Percentiles rank a stretch among this genome's conserved stretches.
phyloP scores from a whole-genome alignment of 73 alveolate species.

The Stentor coeruleus region DNA sequence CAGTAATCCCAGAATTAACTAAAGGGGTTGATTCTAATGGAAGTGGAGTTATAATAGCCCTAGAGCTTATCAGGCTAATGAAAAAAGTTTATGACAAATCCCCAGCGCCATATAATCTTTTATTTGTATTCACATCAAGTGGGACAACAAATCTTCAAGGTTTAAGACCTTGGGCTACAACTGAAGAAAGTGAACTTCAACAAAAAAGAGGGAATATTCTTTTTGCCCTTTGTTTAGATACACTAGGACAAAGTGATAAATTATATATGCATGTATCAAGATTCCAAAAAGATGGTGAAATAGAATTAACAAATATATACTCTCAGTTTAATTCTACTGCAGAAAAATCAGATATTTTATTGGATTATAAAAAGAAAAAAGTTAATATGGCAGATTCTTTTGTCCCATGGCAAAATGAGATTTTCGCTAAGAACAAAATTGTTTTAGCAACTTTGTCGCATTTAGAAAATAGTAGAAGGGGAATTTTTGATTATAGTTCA shows the following conservation, averaged over 20 bases:
- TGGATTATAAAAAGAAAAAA: slow-evolving; percentile 59
- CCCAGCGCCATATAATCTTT: slow-evolving; percentile 52
- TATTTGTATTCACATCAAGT: slow-evolving; percentile 54
- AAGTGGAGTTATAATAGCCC: slow-evolving; percentile 58
- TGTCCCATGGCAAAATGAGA: slow-evolving; percentile 74
- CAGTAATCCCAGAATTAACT: slow-evolving; percentile 53
- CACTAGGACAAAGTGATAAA: slow-evolving; percentile 47
- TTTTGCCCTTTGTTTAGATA: slow-evolving; percentile 64
- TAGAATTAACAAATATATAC: slow-evolving; percentile 48
- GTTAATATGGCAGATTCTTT: slow-evolving; percentile 56
- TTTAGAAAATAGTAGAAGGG: slow-evolving; percentile 37
- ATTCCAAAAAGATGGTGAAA: slow-evolving; percentile 63
- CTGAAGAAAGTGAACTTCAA: slow-evolving; percentile 49
- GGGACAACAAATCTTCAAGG: slow-evolving; percentile 66
- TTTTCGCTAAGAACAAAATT: slow-evolving; percentile 58
- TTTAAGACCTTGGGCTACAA: slow-evolving; percentile 41
- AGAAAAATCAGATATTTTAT: slow-evolving; percentile 38
- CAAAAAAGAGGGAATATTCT: slow-evolving; percentile 48
- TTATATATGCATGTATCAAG: slow-evolving; percentile 59
- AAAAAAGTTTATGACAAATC: slow-evolving; percentile 37
- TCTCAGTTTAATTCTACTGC: slow-evolving; percentile 54
- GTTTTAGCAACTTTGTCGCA: slow-evolving; percentile 54
- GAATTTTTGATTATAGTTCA: slow-evolving; percentile 47
- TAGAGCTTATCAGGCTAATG: slow-evolving; percentile 53
- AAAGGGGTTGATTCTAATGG: slow-evolving; percentile 66